phyloP scores from a whole-genome alignment of 2,329 filamentous ascomycete species.

The Neopestalotiopsis rosae region DNA sequence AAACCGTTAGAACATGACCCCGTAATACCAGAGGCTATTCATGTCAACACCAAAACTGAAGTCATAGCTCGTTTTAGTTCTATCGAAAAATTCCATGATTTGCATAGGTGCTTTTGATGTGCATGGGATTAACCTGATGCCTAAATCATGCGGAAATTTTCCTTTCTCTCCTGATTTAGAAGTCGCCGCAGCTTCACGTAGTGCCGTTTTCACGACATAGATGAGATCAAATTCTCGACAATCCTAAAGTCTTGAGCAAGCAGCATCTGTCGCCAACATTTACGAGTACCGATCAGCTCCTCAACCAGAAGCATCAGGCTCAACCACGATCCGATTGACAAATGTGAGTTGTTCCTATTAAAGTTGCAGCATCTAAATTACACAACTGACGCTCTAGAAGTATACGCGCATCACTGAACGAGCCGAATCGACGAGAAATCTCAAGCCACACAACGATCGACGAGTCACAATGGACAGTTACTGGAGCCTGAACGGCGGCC shows the following conservation, averaged over 20 bases:
- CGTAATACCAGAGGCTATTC: background rate
- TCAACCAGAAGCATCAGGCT: background rate
- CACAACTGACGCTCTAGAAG: no score
- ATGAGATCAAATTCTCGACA: no score
- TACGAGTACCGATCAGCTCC: no score
- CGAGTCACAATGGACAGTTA: background rate
- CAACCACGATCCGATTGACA: background rate
- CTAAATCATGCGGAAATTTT: background rate
- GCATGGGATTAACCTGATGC: background rate
- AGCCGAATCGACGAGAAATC: no score
- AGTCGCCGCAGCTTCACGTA: background rate
- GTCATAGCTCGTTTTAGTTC: background rate
- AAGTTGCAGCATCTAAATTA: no score
- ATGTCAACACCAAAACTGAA: background rate
- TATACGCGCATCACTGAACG: no score
- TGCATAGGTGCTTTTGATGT: background rate
- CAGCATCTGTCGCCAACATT: no score
- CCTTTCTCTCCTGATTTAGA: background rate
- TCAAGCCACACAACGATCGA: no score
- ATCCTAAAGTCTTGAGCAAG: no score
- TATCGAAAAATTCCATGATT: background rate
- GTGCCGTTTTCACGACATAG: no score
- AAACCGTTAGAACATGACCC: background rate
- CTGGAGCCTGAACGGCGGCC: background rate
- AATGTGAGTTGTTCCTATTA: background rate